Evolutionary conservation across 805 yeast genomes (phyloP), one percentile per base, ranked within the genome.

Genomic region (Candida tallmaniae): DNA sequence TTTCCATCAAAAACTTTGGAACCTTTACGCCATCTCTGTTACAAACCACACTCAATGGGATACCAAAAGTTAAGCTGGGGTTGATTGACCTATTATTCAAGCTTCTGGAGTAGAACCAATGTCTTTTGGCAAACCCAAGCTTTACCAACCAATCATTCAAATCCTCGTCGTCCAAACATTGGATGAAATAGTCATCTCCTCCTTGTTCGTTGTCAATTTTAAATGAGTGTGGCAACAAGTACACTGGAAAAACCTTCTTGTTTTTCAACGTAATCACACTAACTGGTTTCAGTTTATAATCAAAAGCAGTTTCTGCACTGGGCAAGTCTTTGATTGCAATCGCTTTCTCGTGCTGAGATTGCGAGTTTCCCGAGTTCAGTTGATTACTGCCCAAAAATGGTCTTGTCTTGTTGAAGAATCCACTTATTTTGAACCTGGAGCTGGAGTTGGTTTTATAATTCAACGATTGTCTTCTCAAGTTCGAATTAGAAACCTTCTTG

Each of bases 41-140:
- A 54, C 96, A 87, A 4, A 88, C 74, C 42, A 76, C 77, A 22
- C 70, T 74, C 23, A 90, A 64, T 2, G 97, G 96, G 29, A 88
- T 82, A 10, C 97, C 97, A 68, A 89, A 90, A 2, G 90, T 83
- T 2, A 60, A 46, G 38, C 35, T 35, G 4, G 41, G 26, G 33
- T 46, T 48, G 6, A 24, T 10, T 12, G 24, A 28, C 29, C 42
- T 51, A 9, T 19, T 32, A 36, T 53, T 63, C 31, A 67, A 53
- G 5, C 41, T 31, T 31, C 64, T 68, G 1, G 80, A 74, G 41
- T 50, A 65, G 46, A 64, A 76, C 81, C 81, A 76, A 47, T 75
- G 80, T 21, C 71, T 62, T 38, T 67, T 70, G 9, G 77, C 68
- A 42, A 56, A 72, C 36, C 60, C 65, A 36, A 73, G 48, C 39